Percentiles rank a stretch among this genome's conserved stretches.
Evolutionary conservation across 306 rosid species (phyloP).

Genomic region (Acacia acuminata): DNA sequence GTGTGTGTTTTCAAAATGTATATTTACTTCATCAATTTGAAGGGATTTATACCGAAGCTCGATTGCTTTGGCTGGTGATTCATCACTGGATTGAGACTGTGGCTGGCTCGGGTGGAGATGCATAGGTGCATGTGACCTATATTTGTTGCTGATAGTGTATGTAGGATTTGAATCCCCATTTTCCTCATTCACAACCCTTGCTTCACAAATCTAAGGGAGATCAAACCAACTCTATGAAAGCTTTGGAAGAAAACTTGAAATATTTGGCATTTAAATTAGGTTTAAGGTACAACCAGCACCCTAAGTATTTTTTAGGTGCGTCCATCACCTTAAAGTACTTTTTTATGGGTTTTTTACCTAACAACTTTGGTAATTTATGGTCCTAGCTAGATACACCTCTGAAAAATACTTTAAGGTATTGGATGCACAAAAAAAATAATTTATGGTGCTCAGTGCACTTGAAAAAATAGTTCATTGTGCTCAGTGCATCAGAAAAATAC

Average conservation of each 20-base stretch:
- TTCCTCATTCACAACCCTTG: constrained; percentile 38
- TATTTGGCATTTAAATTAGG: constrained; percentile 15
- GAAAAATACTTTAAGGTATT: too few species aligned
- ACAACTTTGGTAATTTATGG: too few species aligned
- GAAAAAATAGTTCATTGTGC: too few species aligned
- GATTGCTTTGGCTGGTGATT: constrained; percentile 44
- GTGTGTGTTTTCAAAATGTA: neutral
- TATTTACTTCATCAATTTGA: constrained; percentile 23
- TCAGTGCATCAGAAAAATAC: too few species aligned
- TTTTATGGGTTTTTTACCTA: too few species aligned
- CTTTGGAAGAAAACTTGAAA: constrained; percentile 18
- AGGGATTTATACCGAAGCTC: constrained; percentile 59
- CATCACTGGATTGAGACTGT: constrained; percentile 49
- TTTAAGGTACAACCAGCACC: too few species aligned
- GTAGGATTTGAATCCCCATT: constrained; percentile 38
- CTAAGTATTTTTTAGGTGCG: too few species aligned
- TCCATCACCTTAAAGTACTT: too few species aligned
- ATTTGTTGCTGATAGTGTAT: constrained; percentile 41
- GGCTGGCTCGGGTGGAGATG: constrained; percentile 78
- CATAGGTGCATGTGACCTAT: constrained; percentile 45
- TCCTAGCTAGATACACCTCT: too few species aligned
- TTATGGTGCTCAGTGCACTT: too few species aligned
- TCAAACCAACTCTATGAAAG: constrained; percentile 21
- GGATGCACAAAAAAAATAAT: too few species aligned
- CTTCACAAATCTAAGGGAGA: constrained; percentile 48